A percentile compares a stretch with the other conserved stretches of the same genome.
phyloP scores from a whole-genome alignment of 768 basidiomycete genomes.

The Hericium alpestre region DNA sequence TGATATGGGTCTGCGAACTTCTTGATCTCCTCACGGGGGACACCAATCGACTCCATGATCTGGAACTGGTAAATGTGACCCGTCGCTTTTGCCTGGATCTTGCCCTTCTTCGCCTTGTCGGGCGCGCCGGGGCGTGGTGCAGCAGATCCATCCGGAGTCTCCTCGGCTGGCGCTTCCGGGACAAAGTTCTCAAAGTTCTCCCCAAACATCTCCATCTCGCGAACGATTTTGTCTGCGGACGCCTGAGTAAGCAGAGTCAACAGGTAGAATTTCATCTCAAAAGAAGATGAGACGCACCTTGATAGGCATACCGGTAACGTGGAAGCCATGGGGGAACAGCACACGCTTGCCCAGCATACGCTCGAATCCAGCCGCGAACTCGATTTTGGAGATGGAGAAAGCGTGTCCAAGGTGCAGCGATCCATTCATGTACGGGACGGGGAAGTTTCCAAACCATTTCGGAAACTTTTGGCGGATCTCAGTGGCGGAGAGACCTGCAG shows the following conservation, averaged over 20 bases:
- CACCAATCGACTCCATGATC: slow-evolving; percentile 91
- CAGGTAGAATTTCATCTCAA: not conserved
- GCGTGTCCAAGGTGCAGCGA: slow-evolving; percentile 94
- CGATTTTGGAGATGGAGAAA: slow-evolving; percentile 96
- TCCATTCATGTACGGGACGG: slow-evolving; percentile 98
- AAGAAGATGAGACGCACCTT: slow-evolving; percentile 50
- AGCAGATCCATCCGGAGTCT: slow-evolving; percentile 29
- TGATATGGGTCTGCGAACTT: slow-evolving; percentile 91
- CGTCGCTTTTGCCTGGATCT: slow-evolving; percentile 84
- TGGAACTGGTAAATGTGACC: slow-evolving; percentile 97
- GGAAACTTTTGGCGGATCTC: slow-evolving; percentile 71
- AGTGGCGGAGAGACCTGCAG: slow-evolving; percentile 48
- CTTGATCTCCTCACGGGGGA: slow-evolving; percentile 84
- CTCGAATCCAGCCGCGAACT: slow-evolving; percentile 92
- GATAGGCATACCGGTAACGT: slow-evolving; percentile 98
- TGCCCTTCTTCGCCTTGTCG: slow-evolving; percentile 91
- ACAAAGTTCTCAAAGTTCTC: slow-evolving; percentile 69
- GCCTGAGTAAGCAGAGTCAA: slow-evolving; percentile 40
- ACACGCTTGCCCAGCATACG: slow-evolving; percentile 90
- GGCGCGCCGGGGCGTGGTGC: slow-evolving; percentile 33
- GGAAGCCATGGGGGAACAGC: slow-evolving; percentile 95
- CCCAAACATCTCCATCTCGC: slow-evolving; percentile 95
- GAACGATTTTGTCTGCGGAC: slow-evolving; percentile 92
- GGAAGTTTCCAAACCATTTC: slow-evolving; percentile 97
- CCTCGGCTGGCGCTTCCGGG: slow-evolving; percentile 34